Percentiles rank a stretch among this genome's conserved stretches.
These are phyloP conservation scores for Tricholoma hemisulphureum DNA, from an alignment of 768 basidiomycete species.

Conservation along the genomic window DNA sequence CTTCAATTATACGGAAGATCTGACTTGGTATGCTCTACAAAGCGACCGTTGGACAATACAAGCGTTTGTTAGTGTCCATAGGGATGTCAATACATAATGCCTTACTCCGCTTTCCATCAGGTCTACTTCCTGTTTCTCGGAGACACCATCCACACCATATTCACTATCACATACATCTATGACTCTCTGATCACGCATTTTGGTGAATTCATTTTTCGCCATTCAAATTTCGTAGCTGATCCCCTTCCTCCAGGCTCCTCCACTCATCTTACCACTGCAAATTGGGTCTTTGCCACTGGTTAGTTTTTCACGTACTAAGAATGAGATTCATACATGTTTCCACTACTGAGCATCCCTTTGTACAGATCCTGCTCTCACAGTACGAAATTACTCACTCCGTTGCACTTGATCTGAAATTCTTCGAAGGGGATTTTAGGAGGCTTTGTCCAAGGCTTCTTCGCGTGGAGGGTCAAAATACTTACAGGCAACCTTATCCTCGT, in stretches of 20 bases:
- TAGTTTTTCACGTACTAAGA: not conserved
- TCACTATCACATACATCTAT: constrained; percentile 46
- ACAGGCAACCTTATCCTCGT: constrained; percentile 14
- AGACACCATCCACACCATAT: constrained; percentile 48
- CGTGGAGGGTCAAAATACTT: constrained; percentile 24
- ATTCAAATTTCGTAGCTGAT: not conserved
- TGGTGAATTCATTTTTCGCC: constrained; percentile 27
- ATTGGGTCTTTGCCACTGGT: constrained; percentile 15
- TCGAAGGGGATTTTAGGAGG: constrained; percentile 12
- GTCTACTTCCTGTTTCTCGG: constrained; percentile 43
- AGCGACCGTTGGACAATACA: constrained; percentile 50
- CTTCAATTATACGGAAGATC: not conserved
- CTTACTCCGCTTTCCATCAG: constrained; percentile 21
- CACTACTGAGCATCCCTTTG: not conserved
- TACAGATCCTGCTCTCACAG: constrained; percentile 15
- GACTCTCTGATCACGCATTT: constrained; percentile 46
- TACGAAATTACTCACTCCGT: not conserved
- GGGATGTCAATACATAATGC: not conserved
- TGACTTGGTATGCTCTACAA: not conserved
- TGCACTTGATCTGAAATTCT: not conserved
- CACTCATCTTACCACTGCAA: constrained; percentile 3
- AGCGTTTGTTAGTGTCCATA: constrained; percentile 34
- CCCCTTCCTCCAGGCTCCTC: not conserved
- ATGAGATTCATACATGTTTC: not conserved
- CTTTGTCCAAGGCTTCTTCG: constrained; percentile 16